These are phyloP conservation scores for Trichothecium sympodiale DNA, from an alignment of 2,329 filamentous ascomycete species.

Conservation along the genomic window DNA sequence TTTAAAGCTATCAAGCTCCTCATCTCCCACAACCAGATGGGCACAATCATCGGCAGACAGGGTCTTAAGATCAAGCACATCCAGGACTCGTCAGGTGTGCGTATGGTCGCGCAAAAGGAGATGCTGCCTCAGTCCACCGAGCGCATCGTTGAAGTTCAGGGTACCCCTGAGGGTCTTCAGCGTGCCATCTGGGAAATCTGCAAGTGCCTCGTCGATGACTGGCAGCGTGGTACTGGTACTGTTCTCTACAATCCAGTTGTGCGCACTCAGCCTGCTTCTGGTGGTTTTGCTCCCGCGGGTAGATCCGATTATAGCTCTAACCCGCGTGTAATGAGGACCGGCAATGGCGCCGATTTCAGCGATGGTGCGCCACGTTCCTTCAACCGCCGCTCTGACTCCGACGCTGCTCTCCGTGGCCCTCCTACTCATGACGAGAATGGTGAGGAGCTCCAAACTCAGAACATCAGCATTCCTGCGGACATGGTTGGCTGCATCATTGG, in stretches of 20 bases:
- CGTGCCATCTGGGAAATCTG: constrained; percentile 97
- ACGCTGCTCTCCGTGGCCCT: constrained; percentile 68
- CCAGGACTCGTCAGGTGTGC: constrained; percentile 89
- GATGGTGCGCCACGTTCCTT: constrained; percentile 57
- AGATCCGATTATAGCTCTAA: constrained; percentile 42
- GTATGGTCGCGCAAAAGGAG: constrained; percentile 99
- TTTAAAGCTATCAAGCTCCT: constrained; percentile 81
- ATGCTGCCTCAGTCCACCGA: constrained; percentile 99
- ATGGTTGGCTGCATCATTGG: constrained; percentile 99
- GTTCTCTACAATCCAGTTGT: constrained; percentile 96
- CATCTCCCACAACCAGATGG: constrained; percentile 99
- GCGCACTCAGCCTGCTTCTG: constrained; percentile 55
- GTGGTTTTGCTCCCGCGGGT: constrained; percentile 25
- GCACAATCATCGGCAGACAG: constrained; percentile 93
- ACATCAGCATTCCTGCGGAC: constrained; percentile 98
- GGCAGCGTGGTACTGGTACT: constrained; percentile 92
- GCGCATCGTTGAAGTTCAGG: constrained; percentile 93
- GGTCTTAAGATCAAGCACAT: constrained; percentile 99
- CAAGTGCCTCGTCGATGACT: constrained; percentile 96
- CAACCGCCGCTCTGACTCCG: constrained; percentile 72
- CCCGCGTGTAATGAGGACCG: constrained; percentile 81
- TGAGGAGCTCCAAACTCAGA: constrained; percentile 96
- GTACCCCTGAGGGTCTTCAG: constrained; percentile 88
- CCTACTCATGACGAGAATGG: constrained; percentile 91
- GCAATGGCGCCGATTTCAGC: constrained; percentile 96